Percentiles rank a stretch among this genome's conserved stretches.
Evolutionary conservation across 2,329 filamentous ascomycete species (phyloP).

Genomic region (Diaporthe nobilis): DNA sequence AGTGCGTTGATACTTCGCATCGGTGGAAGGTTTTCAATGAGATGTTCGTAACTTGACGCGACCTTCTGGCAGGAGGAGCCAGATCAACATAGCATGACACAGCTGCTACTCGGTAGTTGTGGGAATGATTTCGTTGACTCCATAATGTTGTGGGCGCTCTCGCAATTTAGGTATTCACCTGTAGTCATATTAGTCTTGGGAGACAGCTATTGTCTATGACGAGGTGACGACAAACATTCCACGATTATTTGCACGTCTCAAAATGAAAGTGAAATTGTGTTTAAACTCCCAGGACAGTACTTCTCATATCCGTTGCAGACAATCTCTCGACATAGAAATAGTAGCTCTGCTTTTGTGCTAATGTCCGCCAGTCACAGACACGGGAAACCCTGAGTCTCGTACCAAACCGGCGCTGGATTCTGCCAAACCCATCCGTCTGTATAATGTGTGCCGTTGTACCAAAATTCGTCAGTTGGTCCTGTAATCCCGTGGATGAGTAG

Average conservation of each 20-base stretch:
- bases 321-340: too few species aligned
- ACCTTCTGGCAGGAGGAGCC: not conserved
- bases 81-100: not conserved
- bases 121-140: not conserved
- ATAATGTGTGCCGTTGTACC: constrained; percentile 15
- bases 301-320: not conserved
- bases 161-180: too few species aligned
- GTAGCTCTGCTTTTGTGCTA: not conserved
- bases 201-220: not conserved
- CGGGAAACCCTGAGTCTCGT: not conserved
- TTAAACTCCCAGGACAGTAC: not conserved
- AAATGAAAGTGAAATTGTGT: not conserved
- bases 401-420: constrained; percentile 4
- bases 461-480: not conserved
- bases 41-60: too few species aligned
- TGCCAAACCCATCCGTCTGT: constrained; percentile 20
- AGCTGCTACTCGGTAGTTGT: rapidly evolving
- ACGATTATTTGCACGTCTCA: not conserved
- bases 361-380: not conserved
- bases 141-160: not conserved
- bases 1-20: not conserved
- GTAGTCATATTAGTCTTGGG: not conserved
- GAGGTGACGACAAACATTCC: not conserved
- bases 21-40: not conserved
- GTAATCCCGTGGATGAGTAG: constrained; percentile 2